These are phyloP conservation scores for Sphaerulina vaccinii DNA, from an alignment of 2,329 filamentous ascomycete species.

Conservation along the genomic window DNA sequence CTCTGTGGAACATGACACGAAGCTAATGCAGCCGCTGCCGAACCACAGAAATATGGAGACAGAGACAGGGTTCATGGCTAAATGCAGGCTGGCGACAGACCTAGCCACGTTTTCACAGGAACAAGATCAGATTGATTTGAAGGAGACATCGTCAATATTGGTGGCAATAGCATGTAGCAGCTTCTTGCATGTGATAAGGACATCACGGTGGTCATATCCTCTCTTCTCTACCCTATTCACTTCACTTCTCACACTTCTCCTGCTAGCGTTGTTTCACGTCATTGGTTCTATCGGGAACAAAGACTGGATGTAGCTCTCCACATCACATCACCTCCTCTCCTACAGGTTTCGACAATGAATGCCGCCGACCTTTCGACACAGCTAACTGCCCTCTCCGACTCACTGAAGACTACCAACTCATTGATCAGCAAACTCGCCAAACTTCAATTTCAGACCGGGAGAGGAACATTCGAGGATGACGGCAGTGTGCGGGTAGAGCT, in stretches of 20 bases:
- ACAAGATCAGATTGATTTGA: background rate
- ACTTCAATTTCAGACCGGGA: slow-evolving; percentile 62
- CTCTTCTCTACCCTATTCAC: background rate
- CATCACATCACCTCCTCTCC: background rate
- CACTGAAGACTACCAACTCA: slow-evolving; percentile 53
- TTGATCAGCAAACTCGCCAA: slow-evolving; percentile 58
- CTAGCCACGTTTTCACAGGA: no score
- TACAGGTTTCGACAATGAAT: slow-evolving; percentile 19
- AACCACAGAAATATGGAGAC: no score
- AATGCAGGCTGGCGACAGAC: background rate
- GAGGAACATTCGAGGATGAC: slow-evolving; percentile 57
- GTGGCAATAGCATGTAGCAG: background rate
- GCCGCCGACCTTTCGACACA: slow-evolving; percentile 28
- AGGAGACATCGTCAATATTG: background rate
- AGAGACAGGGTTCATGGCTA: background rate
- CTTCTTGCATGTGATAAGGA: background rate
- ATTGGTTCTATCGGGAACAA: slow-evolving; percentile 5
- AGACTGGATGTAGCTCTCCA: background rate
- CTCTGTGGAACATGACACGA: no score
- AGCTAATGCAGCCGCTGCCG: background rate
- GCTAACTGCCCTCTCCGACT: slow-evolving; percentile 47
- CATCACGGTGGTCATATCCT: background rate
- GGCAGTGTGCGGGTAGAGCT: slow-evolving; percentile 66
- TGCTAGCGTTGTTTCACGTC: background rate
- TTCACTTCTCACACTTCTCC: background rate